Evolutionary conservation across 2,329 filamentous ascomycete species (phyloP), one percentile per base, ranked within the genome.

Genomic region (Elsinoe arachidis): DNA sequence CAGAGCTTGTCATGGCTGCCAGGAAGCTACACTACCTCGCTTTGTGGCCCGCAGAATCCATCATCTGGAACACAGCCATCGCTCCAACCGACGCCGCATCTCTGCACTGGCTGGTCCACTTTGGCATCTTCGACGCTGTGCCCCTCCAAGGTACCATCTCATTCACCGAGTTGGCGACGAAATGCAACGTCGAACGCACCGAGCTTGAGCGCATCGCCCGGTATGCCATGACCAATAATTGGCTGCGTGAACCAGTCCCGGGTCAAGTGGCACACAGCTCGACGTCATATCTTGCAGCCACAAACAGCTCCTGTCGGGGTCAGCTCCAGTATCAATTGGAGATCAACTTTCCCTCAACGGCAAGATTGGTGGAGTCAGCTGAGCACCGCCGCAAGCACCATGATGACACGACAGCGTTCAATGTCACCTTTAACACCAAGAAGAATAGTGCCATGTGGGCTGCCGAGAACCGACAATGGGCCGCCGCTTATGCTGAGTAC

Each of bases 171-270:
- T 59, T 73, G 5, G 65, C 71, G 0, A 23, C 26, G 6, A 17
- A 51, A 2, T 65, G 65, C 9, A 52, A 60, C 1, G 61, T 73
- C 2, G 56, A 62, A 1, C 64, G 67, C 23, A 17, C 54, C 0
- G 61, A 60, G 2, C 60, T 70, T 7, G 62, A 64, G 11, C 70
- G 73, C 14, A 57, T 75, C 0, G 39, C 73, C 11, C 70, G 72
- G 5, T 66, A 71, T 17, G 70, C 71, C 35, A 73, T 74, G 61
- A 67, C 68, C 1, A 71, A 72, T 58, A 66, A 67, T 15, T 39
- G 49, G 49, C 49, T 53, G 6, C 30, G 49, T 10, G 49, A 39
- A 38, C 15, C 33, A 23, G 9, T 61, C 5, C 60, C 63, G 38
- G 49, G 49, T 34, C 33, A 39, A 17, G 49, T 53, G 2, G 33